phyloP scores from a whole-genome alignment of 352 stramenopile species.

The Phytopythium oedochilum region DNA sequence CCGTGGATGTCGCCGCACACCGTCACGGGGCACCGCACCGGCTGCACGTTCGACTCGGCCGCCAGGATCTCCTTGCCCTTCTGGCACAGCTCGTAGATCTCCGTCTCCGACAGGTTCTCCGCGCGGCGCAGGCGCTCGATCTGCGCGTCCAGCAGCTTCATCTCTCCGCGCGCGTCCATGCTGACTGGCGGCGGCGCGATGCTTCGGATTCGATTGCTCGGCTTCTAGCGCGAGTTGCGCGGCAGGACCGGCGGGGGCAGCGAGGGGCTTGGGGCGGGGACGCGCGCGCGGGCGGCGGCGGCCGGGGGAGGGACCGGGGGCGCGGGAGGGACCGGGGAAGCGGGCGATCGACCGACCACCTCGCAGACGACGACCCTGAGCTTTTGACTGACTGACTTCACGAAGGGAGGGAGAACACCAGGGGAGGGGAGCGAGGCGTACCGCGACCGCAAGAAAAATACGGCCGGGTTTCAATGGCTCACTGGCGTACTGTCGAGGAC shows the following conservation, averaged over 20 bases:
- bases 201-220: not conserved
- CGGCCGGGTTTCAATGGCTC: not conserved
- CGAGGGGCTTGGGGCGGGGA: not conserved
- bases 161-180: conserved; percentile 76
- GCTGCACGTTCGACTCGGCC: conserved; percentile 84
- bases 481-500: not conserved
- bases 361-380: not conserved
- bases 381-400: conserved; percentile 1
- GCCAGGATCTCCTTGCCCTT: conserved; percentile 88
- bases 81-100: conserved; percentile 88
- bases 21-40: conserved; percentile 80
- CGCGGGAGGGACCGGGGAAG: not conserved
- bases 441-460: conserved; percentile 2
- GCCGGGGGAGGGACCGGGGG: not conserved
- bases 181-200: no score
- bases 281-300: not conserved
- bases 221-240: not conserved
- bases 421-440: not conserved
- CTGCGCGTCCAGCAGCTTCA: conserved; percentile 85
- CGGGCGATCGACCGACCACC: not conserved
- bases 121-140: conserved; percentile 77
- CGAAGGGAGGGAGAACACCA: not conserved
- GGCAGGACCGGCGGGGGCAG: not conserved
- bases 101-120: conserved; percentile 87
- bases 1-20: conserved; percentile 88